Evolutionary conservation across 257 asterid genomes (phyloP), one percentile per base, ranked within the genome.

Genomic region (Gentiana straminea): DNA sequence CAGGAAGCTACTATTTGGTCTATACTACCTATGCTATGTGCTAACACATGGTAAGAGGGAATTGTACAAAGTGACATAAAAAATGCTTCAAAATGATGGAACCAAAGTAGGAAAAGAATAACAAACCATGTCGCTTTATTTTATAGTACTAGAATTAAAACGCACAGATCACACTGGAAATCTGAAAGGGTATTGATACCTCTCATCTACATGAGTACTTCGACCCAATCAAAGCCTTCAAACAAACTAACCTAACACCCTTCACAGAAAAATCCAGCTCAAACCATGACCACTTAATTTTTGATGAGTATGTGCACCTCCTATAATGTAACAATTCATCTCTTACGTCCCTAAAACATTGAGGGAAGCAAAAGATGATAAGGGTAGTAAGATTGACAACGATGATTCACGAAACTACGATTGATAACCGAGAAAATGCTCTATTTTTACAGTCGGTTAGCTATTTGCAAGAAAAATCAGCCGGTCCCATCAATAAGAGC

Each of bases 181-280:
- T 7, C 46, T 41, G 46, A 41, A 41, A 5, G 46, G 9, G 5
- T 5, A 41, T 60, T 52, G 61, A 55, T 65, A 70, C 54, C 53
- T 66, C 84, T 82, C 75, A 77, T 80, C 86, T 72, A 77, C 32
- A 51, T 45, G 35, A 47, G 57, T 55, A 57, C 75, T 76, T 72
- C 70, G 78, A 45, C 61, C 74, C 64, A 76, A 74, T 63, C 74
- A 56, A 66, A 68, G 57, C 33, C 59, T 77, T 74, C 69, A 64
- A 61, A 68, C 61, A 65, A 52, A 68, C 53, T 65, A 68, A 64
- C 55, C 58, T 36, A 48, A 52, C 39, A 62, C 64, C 73, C 66
- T 39, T 55, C 54, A 75, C 68, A 39, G 62, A 69, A 60, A 64
- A 58, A 64, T 46, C 71, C 72, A 59, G 64, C 64, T 67, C 68